These are phyloP conservation scores for Tolypocladium tundrense DNA, from an alignment of 2,329 filamentous ascomycete genomes.

Conservation along the genomic window DNA sequence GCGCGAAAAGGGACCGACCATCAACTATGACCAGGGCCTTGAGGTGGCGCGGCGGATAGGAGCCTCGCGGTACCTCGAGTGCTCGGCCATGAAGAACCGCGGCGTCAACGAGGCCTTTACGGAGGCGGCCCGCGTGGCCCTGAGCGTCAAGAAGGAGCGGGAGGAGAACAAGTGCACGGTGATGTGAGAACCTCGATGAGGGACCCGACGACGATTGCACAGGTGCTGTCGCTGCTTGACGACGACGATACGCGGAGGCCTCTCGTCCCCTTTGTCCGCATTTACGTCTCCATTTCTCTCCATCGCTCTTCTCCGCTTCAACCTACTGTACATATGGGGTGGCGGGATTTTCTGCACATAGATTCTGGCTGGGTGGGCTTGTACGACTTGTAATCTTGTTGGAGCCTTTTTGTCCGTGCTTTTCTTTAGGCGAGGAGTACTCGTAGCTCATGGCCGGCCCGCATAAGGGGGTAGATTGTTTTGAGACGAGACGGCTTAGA, in stretches of 20 bases:
- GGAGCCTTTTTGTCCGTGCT: not conserved
- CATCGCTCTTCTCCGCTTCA: not conserved
- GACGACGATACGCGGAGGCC: not conserved
- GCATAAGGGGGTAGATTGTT: not conserved
- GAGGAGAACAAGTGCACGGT: conserved; percentile 51
- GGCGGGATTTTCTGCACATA: not conserved
- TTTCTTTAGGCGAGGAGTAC: not conserved
- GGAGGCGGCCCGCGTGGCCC: conserved; percentile 87
- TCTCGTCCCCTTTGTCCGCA: not conserved
- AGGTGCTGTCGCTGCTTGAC: not conserved
- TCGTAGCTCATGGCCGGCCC: not conserved
- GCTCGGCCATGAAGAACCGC: conserved; percentile 95
- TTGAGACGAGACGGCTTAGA: not conserved
- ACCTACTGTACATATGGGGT: not conserved
- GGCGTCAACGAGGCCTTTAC: conserved; percentile 98
- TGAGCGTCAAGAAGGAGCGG: conserved; percentile 59
- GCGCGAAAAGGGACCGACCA: conserved; percentile 59
- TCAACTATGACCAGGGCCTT: conserved; percentile 84
- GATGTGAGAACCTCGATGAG: conserved; percentile 34
- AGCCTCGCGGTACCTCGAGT: conserved; percentile 91
- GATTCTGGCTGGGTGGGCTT: not conserved
- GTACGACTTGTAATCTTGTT: not conserved
- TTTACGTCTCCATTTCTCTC: not conserved
- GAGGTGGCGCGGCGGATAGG: conserved; percentile 87
- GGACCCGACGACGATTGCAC: not conserved